Evolutionary conservation across 2,329 filamentous ascomycete species (phyloP).

Genomic region (Dendryphion nanum): DNA sequence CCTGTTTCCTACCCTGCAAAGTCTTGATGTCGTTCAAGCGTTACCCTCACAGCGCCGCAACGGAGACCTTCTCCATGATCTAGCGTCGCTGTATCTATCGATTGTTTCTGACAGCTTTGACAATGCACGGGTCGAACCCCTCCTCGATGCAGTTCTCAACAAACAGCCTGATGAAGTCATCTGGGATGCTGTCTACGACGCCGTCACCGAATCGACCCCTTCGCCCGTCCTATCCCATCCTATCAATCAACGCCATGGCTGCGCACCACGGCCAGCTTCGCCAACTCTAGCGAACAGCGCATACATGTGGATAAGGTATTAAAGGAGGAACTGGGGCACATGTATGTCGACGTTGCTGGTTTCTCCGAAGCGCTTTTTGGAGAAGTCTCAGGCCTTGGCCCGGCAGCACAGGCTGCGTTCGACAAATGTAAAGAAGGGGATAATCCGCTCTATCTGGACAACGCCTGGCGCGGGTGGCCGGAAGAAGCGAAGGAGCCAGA

Average conservation of each 20-base stretch:
- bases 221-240: conserved; percentile 1
- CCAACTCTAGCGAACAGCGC: conserved; percentile 1
- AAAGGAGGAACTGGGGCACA: conserved; percentile 5
- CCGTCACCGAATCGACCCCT: conserved; percentile 1
- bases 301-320: conserved; percentile 5
- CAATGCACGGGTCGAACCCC: background rate
- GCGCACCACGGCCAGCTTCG: conserved; percentile 2
- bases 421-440: conserved; percentile 11
- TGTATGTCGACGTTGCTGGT: conserved; percentile 18
- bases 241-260: conserved; percentile 3
- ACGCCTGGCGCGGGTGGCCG: background rate
- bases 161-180: conserved; percentile 24
- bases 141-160: conserved; percentile 4
- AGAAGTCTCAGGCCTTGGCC: conserved; percentile 11
- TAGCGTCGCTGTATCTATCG: background rate
- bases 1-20: too few relatives aligned
- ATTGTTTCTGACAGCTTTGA: background rate
- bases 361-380: conserved; percentile 22
- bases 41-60: background rate
- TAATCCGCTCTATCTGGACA: background rate
- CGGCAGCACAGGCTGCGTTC: conserved; percentile 14
- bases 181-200: conserved; percentile 38
- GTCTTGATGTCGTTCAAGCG: background rate
- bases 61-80: background rate
- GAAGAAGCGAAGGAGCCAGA: background rate